phyloP scores from a whole-genome alignment of 1,139 yeast genomes.

The Candida mesenterica region DNA sequence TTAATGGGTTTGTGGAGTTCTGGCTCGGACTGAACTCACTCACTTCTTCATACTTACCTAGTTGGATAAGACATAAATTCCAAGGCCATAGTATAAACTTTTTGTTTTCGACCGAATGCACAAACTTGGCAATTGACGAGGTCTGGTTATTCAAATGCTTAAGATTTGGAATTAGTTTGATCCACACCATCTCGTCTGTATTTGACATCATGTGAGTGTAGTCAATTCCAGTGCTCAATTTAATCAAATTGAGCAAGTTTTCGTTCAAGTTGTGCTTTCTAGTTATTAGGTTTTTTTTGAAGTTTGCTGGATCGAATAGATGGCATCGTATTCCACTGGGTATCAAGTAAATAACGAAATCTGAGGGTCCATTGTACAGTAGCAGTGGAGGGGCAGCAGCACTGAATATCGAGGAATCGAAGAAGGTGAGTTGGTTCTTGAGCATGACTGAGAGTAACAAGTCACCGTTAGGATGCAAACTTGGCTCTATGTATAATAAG shows the following conservation, averaged over 20 bases:
- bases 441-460: conserved; percentile 33
- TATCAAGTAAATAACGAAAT: conserved; percentile 58
- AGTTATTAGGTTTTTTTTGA: conserved; percentile 46
- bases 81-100: conserved; percentile 73
- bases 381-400: conserved; percentile 4
- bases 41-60: conserved; percentile 24
- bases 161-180: conserved; percentile 64
- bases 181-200: conserved; percentile 45
- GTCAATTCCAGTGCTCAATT: conserved; percentile 55
- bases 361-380: conserved; percentile 8
- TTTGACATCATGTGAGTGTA: conserved; percentile 9
- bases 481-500: conserved; percentile 54
- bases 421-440: conserved; percentile 29
- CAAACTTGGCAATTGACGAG: conserved; percentile 55
- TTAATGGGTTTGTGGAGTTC: conserved; percentile 26
- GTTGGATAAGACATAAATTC: conserved; percentile 59
- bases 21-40: background rate
- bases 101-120: conserved; percentile 51
- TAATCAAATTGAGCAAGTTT: conserved; percentile 46
- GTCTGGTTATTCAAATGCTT: conserved; percentile 68
- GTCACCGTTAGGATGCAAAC: conserved; percentile 52
- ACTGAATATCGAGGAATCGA: conserved; percentile 25
- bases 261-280: conserved; percentile 19
- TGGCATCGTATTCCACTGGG: conserved; percentile 79
- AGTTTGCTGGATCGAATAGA: conserved; percentile 44